Percentiles rank a stretch among this genome's conserved stretches.
These are phyloP conservation scores for Pichia kluyveri DNA, from an alignment of 805 yeast species.

Conservation along the genomic window DNA sequence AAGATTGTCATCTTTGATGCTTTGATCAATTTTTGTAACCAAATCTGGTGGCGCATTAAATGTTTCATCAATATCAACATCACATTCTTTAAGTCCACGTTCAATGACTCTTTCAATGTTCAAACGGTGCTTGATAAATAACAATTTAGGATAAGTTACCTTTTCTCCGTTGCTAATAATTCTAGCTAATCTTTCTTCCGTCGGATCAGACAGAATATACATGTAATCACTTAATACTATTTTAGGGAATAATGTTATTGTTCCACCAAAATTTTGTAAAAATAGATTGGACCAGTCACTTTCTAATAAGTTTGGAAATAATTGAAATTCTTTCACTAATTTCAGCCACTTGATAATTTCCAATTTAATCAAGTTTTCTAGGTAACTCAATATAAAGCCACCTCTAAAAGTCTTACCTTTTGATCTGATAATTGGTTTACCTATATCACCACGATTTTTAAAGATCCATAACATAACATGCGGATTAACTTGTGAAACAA, in stretches of 20 bases:
- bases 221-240: conserved; percentile 49
- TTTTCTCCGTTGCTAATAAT: conserved; percentile 56
- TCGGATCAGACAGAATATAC: conserved; percentile 62
- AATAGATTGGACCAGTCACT: conserved; percentile 78
- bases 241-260: conserved; percentile 71
- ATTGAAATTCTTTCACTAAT: conserved; percentile 52
- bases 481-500: conserved; percentile 79
- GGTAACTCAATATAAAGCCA: conserved; percentile 64
- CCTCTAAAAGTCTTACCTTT: conserved; percentile 58
- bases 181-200: conserved; percentile 42
- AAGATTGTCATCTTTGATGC: background rate
- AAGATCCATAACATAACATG: conserved; percentile 69
- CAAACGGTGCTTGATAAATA: conserved; percentile 56
- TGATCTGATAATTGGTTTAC: conserved; percentile 61
- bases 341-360: conserved; percentile 75
- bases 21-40: conserved; percentile 4
- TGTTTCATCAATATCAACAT: conserved; percentile 6
- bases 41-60: conserved; percentile 5
- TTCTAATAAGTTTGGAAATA: conserved; percentile 58
- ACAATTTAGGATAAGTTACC: conserved; percentile 55
- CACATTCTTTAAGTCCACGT: conserved; percentile 27
- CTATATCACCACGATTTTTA: conserved; percentile 75
- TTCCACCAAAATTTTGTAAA: conserved; percentile 66
- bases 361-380: conserved; percentile 60
- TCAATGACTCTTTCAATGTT: conserved; percentile 58